Evolutionary conservation across 2,329 filamentous ascomycete species (phyloP).

Genomic region (Colletotrichum siamense): DNA sequence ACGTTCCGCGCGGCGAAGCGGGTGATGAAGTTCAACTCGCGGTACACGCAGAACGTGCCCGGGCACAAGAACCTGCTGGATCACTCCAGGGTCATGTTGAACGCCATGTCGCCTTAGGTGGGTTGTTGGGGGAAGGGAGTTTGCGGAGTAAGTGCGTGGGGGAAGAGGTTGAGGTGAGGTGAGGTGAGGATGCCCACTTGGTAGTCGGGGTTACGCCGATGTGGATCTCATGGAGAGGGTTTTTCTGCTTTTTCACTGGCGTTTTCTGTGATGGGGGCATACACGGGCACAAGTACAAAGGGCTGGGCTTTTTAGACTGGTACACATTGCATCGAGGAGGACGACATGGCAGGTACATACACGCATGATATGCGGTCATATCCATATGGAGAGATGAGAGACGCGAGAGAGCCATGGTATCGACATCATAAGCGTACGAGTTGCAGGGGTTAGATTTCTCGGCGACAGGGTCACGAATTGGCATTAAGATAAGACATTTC

Average conservation of each 20-base stretch:
- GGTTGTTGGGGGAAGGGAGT: neutral
- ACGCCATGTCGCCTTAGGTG: neutral
- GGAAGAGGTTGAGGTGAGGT: neutral
- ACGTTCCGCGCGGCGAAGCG: slow-evolving; percentile 58
- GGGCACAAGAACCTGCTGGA: slow-evolving; percentile 48
- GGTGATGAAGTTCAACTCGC: slow-evolving; percentile 60
- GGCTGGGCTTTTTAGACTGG: neutral
- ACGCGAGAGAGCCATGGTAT: neutral
- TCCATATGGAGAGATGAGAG: neutral
- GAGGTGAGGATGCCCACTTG: neutral
- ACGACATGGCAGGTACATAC: neutral
- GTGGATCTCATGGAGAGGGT: neutral
- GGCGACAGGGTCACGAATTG: neutral
- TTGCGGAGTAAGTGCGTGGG: neutral
- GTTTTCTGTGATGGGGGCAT: neutral
- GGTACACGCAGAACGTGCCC: slow-evolving; percentile 57
- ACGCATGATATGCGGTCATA: neutral
- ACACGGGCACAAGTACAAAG: neutral
- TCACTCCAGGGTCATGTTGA: neutral
- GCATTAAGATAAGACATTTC: neutral
- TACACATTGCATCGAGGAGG: neutral
- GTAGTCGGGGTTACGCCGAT: neutral
- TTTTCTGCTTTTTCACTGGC: neutral
- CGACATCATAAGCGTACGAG: neutral
- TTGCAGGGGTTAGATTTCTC: neutral